phyloP scores from a whole-genome alignment of 768 basidiomycete species.

The Serendipita sp. region DNA sequence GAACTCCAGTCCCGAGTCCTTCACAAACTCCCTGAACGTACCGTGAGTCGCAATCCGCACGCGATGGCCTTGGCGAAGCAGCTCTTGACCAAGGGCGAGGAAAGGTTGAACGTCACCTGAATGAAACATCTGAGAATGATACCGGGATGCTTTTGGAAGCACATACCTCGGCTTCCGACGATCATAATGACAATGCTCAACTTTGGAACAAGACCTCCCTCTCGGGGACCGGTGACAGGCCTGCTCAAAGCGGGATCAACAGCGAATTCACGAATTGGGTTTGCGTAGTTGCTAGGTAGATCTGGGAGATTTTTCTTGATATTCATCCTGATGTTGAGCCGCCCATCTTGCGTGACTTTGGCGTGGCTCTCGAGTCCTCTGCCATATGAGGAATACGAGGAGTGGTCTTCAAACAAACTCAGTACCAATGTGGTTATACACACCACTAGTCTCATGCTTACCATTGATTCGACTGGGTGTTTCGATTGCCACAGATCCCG shows the following conservation, averaged over 20 bases:
- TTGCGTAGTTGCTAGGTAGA: constrained; percentile 29
- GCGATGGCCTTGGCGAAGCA: constrained; percentile 36
- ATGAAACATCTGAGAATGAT: background rate
- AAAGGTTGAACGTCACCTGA: constrained; percentile 53
- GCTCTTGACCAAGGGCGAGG: constrained; percentile 35
- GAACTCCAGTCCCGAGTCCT: constrained; percentile 37
- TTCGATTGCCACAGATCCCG: background rate
- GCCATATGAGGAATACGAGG: constrained; percentile 13
- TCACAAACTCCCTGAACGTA: constrained; percentile 40
- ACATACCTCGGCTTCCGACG: constrained; percentile 43
- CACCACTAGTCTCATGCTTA: too few relatives aligned
- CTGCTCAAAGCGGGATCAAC: constrained; percentile 19
- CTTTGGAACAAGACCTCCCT: constrained; percentile 10
- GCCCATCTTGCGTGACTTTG: constrained; percentile 27
- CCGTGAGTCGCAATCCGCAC: constrained; percentile 47
- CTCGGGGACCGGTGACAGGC: background rate
- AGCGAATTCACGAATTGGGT: constrained; percentile 34
- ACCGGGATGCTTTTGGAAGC: background rate
- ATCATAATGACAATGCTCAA: constrained; percentile 52
- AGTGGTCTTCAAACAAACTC: background rate
- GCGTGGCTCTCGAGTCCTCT: constrained; percentile 29
- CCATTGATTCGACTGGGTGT: too few relatives aligned
- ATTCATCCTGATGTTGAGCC: constrained; percentile 31
- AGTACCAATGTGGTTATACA: too few relatives aligned
- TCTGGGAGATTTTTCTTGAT: constrained; percentile 35